Evolutionary conservation across 345 rosid genomes (phyloP).

Genomic region (Linum usitatissimum): DNA sequence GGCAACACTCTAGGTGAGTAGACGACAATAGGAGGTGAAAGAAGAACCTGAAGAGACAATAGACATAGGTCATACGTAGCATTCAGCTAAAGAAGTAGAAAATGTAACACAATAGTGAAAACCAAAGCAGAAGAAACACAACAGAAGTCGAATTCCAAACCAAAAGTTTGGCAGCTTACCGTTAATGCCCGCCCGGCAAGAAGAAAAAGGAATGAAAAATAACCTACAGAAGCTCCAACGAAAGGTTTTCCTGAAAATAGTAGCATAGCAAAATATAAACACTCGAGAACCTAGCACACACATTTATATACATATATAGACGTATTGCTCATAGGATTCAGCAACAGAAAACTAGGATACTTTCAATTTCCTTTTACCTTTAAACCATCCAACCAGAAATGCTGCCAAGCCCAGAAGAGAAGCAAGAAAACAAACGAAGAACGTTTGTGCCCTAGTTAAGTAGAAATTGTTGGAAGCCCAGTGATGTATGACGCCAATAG

Average conservation of each 20-base stretch:
- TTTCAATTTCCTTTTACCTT: constrained; percentile 34
- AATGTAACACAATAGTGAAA: constrained; percentile 7
- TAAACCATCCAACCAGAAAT: constrained; percentile 84
- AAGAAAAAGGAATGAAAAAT: constrained; percentile 83
- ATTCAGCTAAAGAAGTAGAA: background rate
- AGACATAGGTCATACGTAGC: background rate
- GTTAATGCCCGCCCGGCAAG: constrained; percentile 96
- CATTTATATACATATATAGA: background rate
- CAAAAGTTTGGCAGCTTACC: constrained; percentile 35
- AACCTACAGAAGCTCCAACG: constrained; percentile 99
- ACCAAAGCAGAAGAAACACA: constrained; percentile 3
- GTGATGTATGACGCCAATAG: constrained; percentile 85
- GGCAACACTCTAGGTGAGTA: constrained; percentile 98
- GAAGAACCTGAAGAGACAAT: constrained; percentile 62
- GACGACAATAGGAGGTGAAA: constrained; percentile 97
- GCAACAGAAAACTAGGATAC: constrained; percentile 11
- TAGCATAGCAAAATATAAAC: too few relatives aligned
- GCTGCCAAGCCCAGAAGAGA: constrained; percentile 96
- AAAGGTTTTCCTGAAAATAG: constrained; percentile 66
- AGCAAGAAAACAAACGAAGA: constrained; percentile 83
- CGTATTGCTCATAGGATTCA: background rate
- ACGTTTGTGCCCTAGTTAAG: constrained; percentile 80
- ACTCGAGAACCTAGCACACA: background rate
- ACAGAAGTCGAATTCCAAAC: background rate
- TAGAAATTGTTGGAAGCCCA: constrained; percentile 99